Percentiles rank a stretch among this genome's conserved stretches.
Evolutionary conservation across 768 basidiomycete genomes (phyloP).

Genomic region (Mycena sanguinolenta): DNA sequence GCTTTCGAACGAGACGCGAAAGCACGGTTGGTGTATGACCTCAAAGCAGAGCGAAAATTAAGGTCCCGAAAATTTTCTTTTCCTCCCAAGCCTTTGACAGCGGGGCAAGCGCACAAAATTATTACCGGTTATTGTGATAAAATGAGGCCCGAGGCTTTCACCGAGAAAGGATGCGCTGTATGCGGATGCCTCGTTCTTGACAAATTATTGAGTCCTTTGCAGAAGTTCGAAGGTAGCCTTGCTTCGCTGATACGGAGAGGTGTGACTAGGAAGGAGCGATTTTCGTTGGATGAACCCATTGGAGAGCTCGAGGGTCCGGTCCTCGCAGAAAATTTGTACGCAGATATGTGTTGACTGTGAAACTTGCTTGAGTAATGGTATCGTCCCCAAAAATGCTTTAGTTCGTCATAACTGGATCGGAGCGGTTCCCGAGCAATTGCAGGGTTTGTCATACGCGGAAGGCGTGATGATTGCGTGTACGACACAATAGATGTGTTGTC

Average conservation of each 20-base stretch:
- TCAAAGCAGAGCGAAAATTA: background rate
- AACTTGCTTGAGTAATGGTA: background rate
- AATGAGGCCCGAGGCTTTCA: background rate
- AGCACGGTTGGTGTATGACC: background rate
- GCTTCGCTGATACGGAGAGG: too few species aligned
- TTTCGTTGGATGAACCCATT: background rate
- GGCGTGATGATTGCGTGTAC: too few species aligned
- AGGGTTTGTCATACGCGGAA: too few species aligned
- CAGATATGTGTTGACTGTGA: background rate
- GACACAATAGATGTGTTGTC: too few species aligned
- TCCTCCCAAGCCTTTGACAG: background rate
- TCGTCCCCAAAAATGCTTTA: background rate
- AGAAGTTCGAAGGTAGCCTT: too few species aligned
- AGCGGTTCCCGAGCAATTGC: too few species aligned
- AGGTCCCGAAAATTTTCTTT: background rate
- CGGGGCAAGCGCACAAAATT: background rate
- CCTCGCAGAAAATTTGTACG: background rate
- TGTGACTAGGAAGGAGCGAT: background rate
- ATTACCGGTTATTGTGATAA: background rate
- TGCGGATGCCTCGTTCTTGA: too few species aligned
- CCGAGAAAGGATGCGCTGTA: too few species aligned
- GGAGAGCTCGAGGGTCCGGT: background rate
- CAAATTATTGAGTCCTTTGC: too few species aligned
- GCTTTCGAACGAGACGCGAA: background rate
- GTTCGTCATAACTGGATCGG: too few species aligned